Conservation (phyloP, 352 stramenopile species). For the Peronosclerospora sorghi region DNA sequence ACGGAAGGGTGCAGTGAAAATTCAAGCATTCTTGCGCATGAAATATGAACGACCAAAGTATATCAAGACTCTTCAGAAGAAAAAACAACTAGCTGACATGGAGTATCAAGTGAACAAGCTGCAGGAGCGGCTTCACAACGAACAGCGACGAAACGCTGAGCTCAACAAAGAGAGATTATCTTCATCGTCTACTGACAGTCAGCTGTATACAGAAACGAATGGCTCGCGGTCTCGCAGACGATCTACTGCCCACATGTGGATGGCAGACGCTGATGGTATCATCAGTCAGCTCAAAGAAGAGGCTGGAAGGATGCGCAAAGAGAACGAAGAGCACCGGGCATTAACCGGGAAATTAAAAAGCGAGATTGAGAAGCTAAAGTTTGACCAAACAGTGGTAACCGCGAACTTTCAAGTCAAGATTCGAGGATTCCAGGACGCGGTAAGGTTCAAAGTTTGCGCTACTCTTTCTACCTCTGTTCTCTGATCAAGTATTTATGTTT, state of each 20-base stretch:
- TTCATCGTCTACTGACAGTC: conserved; percentile 28
- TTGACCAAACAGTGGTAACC: conserved; percentile 60
- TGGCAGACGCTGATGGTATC: conserved; percentile 77
- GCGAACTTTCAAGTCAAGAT: conserved; percentile 81
- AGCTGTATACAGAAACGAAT: conserved; percentile 30
- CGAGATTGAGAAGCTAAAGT: conserved; percentile 60
- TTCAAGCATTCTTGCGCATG: conserved; percentile 57
- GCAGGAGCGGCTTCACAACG: conserved; percentile 48
- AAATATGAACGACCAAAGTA: conserved; percentile 50
- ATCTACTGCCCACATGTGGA: conserved; percentile 70
- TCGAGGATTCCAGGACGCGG: conserved; percentile 55
- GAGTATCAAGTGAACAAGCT: conserved; percentile 41
- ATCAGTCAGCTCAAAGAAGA: conserved; percentile 72
- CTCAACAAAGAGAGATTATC: conserved; percentile 35
- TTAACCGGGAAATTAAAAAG: conserved; percentile 42
- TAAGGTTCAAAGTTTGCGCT: conserved; percentile 3
- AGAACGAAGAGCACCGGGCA: conserved; percentile 60
- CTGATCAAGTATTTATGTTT: conserved; percentile 1
- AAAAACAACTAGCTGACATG: conserved; percentile 52
- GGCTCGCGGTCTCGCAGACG: conserved; percentile 32
- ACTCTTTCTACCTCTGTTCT: not conserved
- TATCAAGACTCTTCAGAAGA: conserved; percentile 33
- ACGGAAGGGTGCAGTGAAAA: conserved; percentile 39
- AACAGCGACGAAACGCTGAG: conserved; percentile 50
- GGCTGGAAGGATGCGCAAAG: conserved; percentile 49